phyloP scores from a whole-genome alignment of 2,329 filamentous ascomycete genomes.

The Fulvia fulva region DNA sequence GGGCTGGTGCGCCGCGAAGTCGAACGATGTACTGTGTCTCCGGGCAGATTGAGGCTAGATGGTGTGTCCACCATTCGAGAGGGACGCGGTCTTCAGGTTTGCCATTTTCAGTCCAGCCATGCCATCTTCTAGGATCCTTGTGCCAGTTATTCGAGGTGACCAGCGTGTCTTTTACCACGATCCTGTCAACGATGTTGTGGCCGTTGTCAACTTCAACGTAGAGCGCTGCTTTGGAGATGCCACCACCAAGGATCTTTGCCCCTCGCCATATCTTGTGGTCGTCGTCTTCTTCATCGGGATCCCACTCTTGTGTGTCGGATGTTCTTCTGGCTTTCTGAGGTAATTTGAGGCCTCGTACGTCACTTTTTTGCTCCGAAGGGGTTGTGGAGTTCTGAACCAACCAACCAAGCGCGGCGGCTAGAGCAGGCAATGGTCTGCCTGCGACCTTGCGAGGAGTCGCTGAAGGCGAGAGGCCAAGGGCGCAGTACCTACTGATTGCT shows the following conservation, averaged over 20 bases:
- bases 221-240: neutral
- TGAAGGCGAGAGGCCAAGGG: neutral
- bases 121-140: neutral
- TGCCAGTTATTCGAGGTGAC: neutral
- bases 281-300: no score
- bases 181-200: slow-evolving; percentile 2
- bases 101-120: no score
- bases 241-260: no score
- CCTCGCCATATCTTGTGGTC: no score
- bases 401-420: neutral
- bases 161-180: slow-evolving; percentile 4
- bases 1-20: no score
- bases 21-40: no score
- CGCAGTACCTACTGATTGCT: neutral
- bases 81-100: neutral
- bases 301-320: no score
- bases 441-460: neutral
- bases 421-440: no score
- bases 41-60: no score
- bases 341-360: no score
- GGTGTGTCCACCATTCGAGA: neutral
- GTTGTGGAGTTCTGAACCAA: neutral
- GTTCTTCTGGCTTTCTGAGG: no score
- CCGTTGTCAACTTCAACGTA: slow-evolving; percentile 6
- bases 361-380: neutral